phyloP scores from a whole-genome alignment of 805 yeast genomes.

The Yarrowia yakushimensis region DNA sequence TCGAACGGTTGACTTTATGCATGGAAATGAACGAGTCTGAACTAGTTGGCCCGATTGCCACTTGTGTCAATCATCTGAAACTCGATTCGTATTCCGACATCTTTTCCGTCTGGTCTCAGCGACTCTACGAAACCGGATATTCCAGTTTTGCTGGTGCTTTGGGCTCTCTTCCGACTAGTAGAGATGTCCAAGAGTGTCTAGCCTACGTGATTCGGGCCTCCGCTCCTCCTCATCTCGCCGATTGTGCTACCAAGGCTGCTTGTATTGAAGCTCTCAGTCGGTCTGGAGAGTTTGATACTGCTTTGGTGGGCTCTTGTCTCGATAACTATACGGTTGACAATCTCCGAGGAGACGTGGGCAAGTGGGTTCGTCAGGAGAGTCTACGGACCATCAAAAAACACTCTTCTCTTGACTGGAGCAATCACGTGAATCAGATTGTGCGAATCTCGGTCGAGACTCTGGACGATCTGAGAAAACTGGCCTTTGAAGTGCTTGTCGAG shows the following conservation, averaged over 20 bases:
- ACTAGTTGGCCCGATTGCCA: neutral
- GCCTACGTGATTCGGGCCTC: neutral
- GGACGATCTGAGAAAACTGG: neutral
- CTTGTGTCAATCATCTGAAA: neutral
- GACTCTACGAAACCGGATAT: slow-evolving; percentile 6
- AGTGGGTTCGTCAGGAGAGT: slow-evolving; percentile 57
- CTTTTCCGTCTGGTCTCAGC: slow-evolving; percentile 10
- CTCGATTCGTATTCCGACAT: neutral
- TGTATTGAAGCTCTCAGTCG: slow-evolving; percentile 33
- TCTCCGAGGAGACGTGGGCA: slow-evolving; percentile 86
- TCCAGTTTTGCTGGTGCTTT: neutral
- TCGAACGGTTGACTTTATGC: neutral
- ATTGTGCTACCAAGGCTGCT: neutral
- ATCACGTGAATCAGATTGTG: slow-evolving; percentile 24
- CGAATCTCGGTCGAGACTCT: slow-evolving; percentile 5
- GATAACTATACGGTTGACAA: slow-evolving; percentile 76
- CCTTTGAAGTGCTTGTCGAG: neutral
- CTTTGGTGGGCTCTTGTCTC: slow-evolving; percentile 39
- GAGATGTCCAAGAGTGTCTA: neutral
- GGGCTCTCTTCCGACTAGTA: neutral
- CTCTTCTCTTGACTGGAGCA: slow-evolving; percentile 26
- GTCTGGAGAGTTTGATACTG: slow-evolving; percentile 6
- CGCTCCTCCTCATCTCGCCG: neutral
- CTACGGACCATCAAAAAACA: slow-evolving; percentile 40
- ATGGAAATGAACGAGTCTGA: slow-evolving; percentile 6